A percentile compares a stretch with the other conserved stretches of the same genome.
phyloP scores from a whole-genome alignment of 1,284 basidiomycete genomes.

The Pascua guehoae region DNA sequence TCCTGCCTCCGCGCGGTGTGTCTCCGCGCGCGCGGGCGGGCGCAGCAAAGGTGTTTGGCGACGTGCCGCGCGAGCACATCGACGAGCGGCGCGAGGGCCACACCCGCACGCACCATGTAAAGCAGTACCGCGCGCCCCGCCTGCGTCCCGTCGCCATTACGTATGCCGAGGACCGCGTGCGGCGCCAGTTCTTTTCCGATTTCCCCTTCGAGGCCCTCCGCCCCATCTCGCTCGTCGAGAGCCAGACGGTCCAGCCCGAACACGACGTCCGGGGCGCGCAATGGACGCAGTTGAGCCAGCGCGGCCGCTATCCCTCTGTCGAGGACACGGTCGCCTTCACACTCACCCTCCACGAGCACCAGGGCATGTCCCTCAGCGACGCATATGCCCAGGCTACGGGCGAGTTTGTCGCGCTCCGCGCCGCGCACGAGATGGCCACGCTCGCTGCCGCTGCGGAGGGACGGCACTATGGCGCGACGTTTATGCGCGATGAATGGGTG shows the following conservation, averaged over 20 bases:
- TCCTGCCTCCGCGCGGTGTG: conserved; percentile 71
- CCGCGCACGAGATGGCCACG: conserved; percentile 74
- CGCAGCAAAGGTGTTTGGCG: conserved; percentile 22
- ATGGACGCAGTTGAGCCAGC: conserved; percentile 75
- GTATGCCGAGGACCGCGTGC: conserved; percentile 80
- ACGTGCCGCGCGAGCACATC: conserved; percentile 14
- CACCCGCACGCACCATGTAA: conserved; percentile 2
- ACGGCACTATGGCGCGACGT: conserved; percentile 63
- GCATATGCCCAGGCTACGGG: conserved; percentile 77
- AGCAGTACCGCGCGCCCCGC: conserved; percentile 53
- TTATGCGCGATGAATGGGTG: conserved; percentile 42
- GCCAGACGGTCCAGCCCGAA: conserved; percentile 50
- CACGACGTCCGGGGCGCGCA: conserved; percentile 59
- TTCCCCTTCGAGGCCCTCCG: conserved; percentile 94
- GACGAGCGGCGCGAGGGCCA: conserved; percentile 1
- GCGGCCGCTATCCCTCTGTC: conserved; percentile 73
- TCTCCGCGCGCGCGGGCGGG: conserved; percentile 53
- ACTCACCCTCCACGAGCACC: conserved; percentile 68
- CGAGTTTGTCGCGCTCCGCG: conserved; percentile 81
- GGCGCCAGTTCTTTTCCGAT: conserved; percentile 89
- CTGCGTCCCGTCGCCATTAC: conserved; percentile 63
- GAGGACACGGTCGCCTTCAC: conserved; percentile 85
- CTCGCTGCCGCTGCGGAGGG: conserved; percentile 78
- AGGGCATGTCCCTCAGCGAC: conserved; percentile 64
- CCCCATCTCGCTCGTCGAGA: conserved; percentile 72